A percentile compares a stretch with the other conserved stretches of the same genome.
Evolutionary conservation across 78 protist species (phyloP).

Genomic region (Dictyostelium purpureum): DNA sequence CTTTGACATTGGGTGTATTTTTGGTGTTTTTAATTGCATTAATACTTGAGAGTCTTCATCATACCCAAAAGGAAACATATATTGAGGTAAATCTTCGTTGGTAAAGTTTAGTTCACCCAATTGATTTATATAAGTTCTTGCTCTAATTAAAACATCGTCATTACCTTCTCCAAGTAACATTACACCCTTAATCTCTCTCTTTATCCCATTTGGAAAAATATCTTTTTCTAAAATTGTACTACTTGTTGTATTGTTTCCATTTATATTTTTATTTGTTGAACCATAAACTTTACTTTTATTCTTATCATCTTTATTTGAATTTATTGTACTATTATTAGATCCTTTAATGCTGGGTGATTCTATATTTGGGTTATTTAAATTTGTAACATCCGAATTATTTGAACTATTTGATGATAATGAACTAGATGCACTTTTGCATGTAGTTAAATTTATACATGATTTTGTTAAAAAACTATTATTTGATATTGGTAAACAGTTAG

Average conservation of each 20-base stretch:
- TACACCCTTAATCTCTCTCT: conserved; percentile 41
- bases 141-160: conserved; percentile 61
- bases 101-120: conserved; percentile 60
- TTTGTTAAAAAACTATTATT: too few relatives aligned
- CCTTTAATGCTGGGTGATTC: too few relatives aligned
- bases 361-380: too few relatives aligned
- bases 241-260: too few relatives aligned
- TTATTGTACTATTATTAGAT: too few relatives aligned
- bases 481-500: too few relatives aligned
- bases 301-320: too few relatives aligned
- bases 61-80: conserved; percentile 26
- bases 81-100: conserved; percentile 46
- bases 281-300: too few relatives aligned
- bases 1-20: conserved; percentile 1
- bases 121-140: conserved; percentile 47
- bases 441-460: not conserved
- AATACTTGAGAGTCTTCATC: not conserved
- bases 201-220: conserved; percentile 38
- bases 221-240: conserved; percentile 31
- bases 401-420: not conserved
- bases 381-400: too few relatives aligned
- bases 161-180: conserved; percentile 68
- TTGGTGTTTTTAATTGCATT: not conserved
- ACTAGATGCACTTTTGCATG: not conserved
- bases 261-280: too few relatives aligned